A percentile compares a stretch with the other conserved stretches of the same genome.
Evolutionary conservation across 139 green algal genomes (phyloP).

Genomic region (Astrephomene gubernaculifera): DNA sequence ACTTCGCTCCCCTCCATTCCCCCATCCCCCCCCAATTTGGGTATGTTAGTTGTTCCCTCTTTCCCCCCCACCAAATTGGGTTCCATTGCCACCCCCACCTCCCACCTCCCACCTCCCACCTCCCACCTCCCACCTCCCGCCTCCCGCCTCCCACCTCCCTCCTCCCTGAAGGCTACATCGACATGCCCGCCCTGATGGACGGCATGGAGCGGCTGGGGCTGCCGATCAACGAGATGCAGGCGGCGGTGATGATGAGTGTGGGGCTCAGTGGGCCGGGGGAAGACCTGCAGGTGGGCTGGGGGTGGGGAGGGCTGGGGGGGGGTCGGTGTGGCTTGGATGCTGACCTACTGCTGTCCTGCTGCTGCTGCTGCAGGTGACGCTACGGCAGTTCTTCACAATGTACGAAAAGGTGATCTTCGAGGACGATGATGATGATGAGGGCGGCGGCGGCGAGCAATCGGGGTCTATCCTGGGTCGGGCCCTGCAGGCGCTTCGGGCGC

Average conservation of each 20-base stretch:
- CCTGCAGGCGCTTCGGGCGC: neutral
- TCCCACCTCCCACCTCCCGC: neutral
- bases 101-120: too few species aligned
- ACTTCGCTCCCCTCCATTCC: too few species aligned
- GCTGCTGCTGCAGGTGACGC: conserved; percentile 22
- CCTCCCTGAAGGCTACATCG: conserved; percentile 26
- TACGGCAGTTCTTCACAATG: conserved; percentile 41
- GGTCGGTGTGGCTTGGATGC: too few species aligned
- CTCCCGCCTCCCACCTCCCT: neutral
- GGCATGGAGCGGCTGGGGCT: conserved; percentile 39
- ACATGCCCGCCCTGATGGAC: conserved; percentile 15
- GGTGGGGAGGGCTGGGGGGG: too few species aligned
- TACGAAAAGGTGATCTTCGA: conserved; percentile 15
- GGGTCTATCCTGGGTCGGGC: neutral
- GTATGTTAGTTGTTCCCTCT: too few species aligned
- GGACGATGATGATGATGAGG: conserved; percentile 11
- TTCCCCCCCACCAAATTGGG: too few species aligned
- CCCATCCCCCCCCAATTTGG: too few species aligned
- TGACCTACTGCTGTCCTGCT: too few species aligned
- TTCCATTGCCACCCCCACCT: too few species aligned
- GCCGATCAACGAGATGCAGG: conserved; percentile 45
- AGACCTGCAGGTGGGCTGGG: conserved; percentile 28
- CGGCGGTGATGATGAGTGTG: conserved; percentile 1
- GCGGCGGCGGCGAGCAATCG: neutral
- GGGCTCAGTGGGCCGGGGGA: neutral